Base-by-base conservation (phyloP, 2,329 filamentous ascomycete genomes). In the Metarhizium guizhouense region DNA sequence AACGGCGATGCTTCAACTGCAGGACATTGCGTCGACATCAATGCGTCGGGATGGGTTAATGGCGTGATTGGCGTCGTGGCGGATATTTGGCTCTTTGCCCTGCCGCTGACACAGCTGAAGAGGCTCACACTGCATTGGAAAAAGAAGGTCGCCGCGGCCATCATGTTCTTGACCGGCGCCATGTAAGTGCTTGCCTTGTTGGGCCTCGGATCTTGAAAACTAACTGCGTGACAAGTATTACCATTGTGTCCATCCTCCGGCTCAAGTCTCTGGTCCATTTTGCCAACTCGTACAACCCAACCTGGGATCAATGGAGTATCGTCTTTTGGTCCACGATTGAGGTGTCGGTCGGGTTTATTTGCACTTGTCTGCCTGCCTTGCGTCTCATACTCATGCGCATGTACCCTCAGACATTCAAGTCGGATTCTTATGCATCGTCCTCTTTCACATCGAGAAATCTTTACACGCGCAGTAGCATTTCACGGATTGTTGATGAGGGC, bases 11-110 rank as follows among this genome's bases (percentile, higher is more conserved):
- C 2, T 63, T 11, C 32, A 11, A 72, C 54, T 65, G 70, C 38
- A 0, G 78, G 78, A 0, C 63, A 58, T 3, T 82, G 79, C 60
- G 64, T 76, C 38, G 69, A 76, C 54, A 64, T 74, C 56, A 77
- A 76, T 57, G 63, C 66, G 1, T 66, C 77, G 6, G 71, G 65
- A 3, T 81, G 76, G 74, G 67, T 72, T n/a, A 74, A 75, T 38
- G 77, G 76, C 0, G 70, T 61, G 11, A 69, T 76, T 51, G 74
- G 73, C 51, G 78, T 81, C 48, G 62, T 63, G 0, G 64, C 76
- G 36, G 77, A 81, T 58, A 2, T 77, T 5, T 72, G 72, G 66
- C 73, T 80, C 57, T 67, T 80, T 43, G 67, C 66, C 0, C 60
- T 81, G 2, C 76, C 78, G 3, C 63, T 77, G 10, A 67, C 67